Base-by-base conservation (phyloP, 192 early-diverging fungal genomes). In the Mortierella antarctica region DNA sequence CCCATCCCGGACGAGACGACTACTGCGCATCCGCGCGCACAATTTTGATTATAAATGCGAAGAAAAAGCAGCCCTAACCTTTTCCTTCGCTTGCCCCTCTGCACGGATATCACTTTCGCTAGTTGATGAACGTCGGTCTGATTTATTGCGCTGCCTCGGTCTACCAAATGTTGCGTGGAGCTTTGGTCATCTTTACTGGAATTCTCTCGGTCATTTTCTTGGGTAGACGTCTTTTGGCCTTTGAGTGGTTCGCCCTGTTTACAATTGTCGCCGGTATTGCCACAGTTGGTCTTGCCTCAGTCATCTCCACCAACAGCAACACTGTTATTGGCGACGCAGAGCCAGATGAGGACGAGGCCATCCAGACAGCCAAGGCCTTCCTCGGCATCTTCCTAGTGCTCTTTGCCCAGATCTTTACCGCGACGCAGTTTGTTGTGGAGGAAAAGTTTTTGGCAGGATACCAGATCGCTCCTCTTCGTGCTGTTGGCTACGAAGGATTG, bases 41-140 rank as follows among this genome's bases (percentile, higher is more conserved):
- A 1, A 3, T 3, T 3, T 31, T 3, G 31, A 31, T 31, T 31
- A 31, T 31, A 31, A 31, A 31, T 31, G 31, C 31, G 31, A 31
- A 31, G 3, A 31, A 31, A 31, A 31, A 31, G 3, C 31, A 31
- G 31, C 31, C 3, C 31, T 31, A 31, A 31, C 31, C 31, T 31
- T 1, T 31, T 3, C 31, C 31, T 31, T 31, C 31, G 31, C 31
- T 18, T 55, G n/a, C 7, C n/a, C 18, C 20, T 41, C 39, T 44
- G 20, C 41, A 9, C 57, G 10, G 31, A 31, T 3, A 31, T 31
- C 31, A 9, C 57, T 39, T 40, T 13, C 48, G 47, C 48, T 65
- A 91, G 90, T 83, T 99, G 39, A 99, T 99, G 97, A 99, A 97
- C 73, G 92, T 99, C 45, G 97, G 97, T n/a, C 84, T 99, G 63